Percentiles rank a stretch among this genome's conserved stretches.
Evolutionary conservation across 2,329 filamentous ascomycete genomes (phyloP).

Genomic region (Cyclaneusma minus): DNA sequence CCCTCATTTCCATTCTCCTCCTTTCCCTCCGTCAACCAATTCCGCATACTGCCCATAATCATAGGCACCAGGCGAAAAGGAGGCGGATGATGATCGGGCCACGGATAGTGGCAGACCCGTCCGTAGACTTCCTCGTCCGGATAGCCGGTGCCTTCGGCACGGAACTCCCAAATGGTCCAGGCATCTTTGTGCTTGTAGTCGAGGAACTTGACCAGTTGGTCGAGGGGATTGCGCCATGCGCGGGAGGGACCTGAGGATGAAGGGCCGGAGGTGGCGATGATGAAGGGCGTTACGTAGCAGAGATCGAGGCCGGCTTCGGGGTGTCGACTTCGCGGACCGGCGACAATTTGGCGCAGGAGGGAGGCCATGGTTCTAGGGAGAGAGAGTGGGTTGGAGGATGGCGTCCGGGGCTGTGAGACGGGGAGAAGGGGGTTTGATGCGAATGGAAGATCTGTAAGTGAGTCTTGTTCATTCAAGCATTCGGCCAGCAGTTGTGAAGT

Average conservation of each 20-base stretch:
- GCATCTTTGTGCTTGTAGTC: slow-evolving; percentile 68
- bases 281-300: slow-evolving; percentile 84
- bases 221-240: slow-evolving; percentile 86
- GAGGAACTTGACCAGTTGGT: slow-evolving; percentile 74
- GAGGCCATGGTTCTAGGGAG: slow-evolving; percentile 48
- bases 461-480: too few species aligned
- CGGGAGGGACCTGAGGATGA: slow-evolving; percentile 78
- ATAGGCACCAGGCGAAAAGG: slow-evolving; percentile 79
- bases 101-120: slow-evolving; percentile 81
- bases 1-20: slow-evolving; percentile 17
- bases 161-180: slow-evolving; percentile 97
- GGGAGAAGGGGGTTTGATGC: too few species aligned
- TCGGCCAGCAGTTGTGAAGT: too few species aligned
- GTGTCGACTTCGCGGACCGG: slow-evolving; percentile 70
- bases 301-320: slow-evolving; percentile 81
- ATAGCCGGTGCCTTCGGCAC: slow-evolving; percentile 91
- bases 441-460: too few species aligned
- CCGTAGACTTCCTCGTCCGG: slow-evolving; percentile 78
- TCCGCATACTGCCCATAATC: slow-evolving; percentile 84
- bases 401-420: too few species aligned
- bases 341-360: slow-evolving; percentile 79
- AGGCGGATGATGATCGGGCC: slow-evolving; percentile 93
- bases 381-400: too few species aligned
- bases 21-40: slow-evolving; percentile 53
- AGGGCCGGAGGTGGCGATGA: slow-evolving; percentile 64